Base-by-base conservation (phyloP, 2,329 filamentous ascomycete species). In the Exutisphaerella laricina region DNA sequence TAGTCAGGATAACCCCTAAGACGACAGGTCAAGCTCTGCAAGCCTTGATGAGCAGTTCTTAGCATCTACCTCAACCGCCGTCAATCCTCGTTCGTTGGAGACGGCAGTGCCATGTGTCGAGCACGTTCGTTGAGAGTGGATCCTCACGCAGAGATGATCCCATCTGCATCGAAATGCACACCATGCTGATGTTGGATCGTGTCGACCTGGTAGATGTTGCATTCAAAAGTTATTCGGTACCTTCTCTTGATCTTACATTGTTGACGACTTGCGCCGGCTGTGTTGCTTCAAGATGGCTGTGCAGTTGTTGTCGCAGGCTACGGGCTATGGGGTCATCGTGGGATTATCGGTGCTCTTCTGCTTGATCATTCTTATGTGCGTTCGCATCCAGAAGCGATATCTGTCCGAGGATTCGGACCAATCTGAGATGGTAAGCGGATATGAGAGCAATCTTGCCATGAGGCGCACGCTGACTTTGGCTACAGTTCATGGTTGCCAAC, bases 311-410 rank as follows among this genome's bases (percentile, higher is more conserved):
- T 56, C 57, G 26, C 42, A 45, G 18, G 42, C 42, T 17, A 55
- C 58, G 5, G 66, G 64, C 48, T 73, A 74, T 61, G 71, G 71
- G 45, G 58, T 74, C 14, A 65, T 75, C 30, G 64, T 74, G 43
- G 72, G 71, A 5, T 65, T 75, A 4, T 68, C 68, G 1, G 58
- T 74, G 1, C 48, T 70, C 1, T 75, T 75, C 48, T 71, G 66
- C 41, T 58, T 64, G 3, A 65, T 75, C 13, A 73, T 74, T 46
- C 47, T 75, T 5, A 51, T 60, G 4, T 70, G 71, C 4, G 65
- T 74, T 23, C 66, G 66, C 28, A 59, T 74, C 3, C 71, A 74
- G 55, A 68, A 64, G 39, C 48, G 50, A 22, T 70, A 69, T 42
- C 58, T 70, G 12, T 47, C 60, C 1, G 70, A 71, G 46, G 68